These are phyloP conservation scores for Phyllosticta citrichinensis DNA, from an alignment of 2,329 filamentous ascomycete species.

Conservation along the genomic window DNA sequence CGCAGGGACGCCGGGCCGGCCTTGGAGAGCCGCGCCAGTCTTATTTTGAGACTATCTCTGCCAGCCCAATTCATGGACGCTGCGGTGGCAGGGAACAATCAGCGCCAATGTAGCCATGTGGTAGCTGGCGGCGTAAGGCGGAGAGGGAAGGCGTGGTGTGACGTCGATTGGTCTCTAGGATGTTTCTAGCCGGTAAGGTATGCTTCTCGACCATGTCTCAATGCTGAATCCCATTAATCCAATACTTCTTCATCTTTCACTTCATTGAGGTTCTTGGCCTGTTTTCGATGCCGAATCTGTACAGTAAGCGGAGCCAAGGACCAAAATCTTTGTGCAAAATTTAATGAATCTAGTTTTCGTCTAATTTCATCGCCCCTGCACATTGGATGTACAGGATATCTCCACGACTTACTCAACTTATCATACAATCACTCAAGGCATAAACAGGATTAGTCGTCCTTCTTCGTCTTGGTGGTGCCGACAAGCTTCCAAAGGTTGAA, in stretches of 20 bases:
- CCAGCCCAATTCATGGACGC: background rate
- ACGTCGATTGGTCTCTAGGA: background rate
- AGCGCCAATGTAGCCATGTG: background rate
- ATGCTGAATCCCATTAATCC: too few relatives aligned
- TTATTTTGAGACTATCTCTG: background rate
- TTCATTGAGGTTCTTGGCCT: background rate
- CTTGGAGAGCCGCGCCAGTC: background rate
- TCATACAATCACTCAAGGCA: background rate
- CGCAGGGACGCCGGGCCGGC: background rate
- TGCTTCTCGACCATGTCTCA: too few relatives aligned
- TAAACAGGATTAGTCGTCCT: constrained; percentile 13
- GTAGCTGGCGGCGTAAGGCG: background rate
- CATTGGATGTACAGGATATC: background rate
- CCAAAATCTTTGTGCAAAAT: background rate
- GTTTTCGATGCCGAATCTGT: background rate
- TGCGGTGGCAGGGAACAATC: background rate
- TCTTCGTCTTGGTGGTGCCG: constrained; percentile 25
- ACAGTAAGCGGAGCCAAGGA: background rate
- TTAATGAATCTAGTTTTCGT: background rate
- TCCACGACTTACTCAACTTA: background rate
- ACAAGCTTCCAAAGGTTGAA: constrained; percentile 42
- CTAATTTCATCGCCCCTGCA: background rate
- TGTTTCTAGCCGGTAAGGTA: too few relatives aligned
- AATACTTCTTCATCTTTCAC: background rate
- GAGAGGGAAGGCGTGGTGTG: background rate